Evolutionary conservation across 768 basidiomycete species (phyloP), one percentile per base, ranked within the genome.

Genomic region (Goffeauzyma gilvescens): DNA sequence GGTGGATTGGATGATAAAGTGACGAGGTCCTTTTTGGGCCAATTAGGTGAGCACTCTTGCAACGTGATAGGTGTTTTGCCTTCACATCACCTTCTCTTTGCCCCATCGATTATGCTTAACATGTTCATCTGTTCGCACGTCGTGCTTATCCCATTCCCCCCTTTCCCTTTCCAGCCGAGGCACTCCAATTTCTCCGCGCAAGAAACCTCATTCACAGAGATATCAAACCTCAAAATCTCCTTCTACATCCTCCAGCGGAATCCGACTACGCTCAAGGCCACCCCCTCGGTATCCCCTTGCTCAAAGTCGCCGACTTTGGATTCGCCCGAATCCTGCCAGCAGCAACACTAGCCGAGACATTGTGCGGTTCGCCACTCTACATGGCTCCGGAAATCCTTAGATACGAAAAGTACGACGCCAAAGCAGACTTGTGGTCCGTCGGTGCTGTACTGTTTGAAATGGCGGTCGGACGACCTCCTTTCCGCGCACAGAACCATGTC

Each of bases 301-400:
- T 98, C 54, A 95, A 96, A 65, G 78, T 96, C 1, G 93, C 93
- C 13, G 93, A 96, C 64, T 98, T 98, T 60, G 93, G 93, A 0
- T 98, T 98, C 55, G 93, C 93, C 0, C 75, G 93, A 14, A 82
- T 79, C 17, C 68, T 98, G 2, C 87, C 89, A 0, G 81, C 79
- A 25, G 76, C 83, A 6, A 81, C 85, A 73, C 75, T 96, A 75
- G 93, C 90, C 14, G 93, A 96, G 65, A 98, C 93, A 4, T 69
- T 98, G 2, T 98, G 93, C 60, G 90, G 93, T 3, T 93, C 87
- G 10, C 93, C 90, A 78, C 66, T 98, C 23, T 98, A 98, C 66
- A 98, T 96, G 93, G 93, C 93, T 0, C 93, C 93, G 0, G 93
- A 98, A 65, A 96, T 98, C 54, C 68, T 98, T 9, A 76, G 83